Percentiles rank a stretch among this genome's conserved stretches.
Conservation (phyloP, 2,329 filamentous ascomycete species). For the Trichophaea hybrida region DNA sequence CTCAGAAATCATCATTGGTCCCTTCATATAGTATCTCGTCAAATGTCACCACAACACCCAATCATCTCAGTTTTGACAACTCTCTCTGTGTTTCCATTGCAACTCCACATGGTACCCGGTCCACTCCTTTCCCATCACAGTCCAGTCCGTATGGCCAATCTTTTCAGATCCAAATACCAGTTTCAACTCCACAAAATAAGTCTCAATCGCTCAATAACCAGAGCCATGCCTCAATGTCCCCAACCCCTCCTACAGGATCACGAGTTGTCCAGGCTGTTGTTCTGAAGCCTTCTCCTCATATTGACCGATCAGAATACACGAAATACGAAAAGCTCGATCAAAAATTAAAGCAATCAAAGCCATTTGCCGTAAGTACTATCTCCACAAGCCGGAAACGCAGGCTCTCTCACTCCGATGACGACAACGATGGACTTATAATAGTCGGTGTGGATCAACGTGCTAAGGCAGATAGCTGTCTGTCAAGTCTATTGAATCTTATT, state of each 20-base stretch:
- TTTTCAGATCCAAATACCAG: conserved; percentile 3
- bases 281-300: conserved; percentile 23
- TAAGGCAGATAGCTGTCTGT: conserved; percentile 58
- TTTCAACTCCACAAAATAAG: not conserved
- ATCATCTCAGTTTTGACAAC: not conserved
- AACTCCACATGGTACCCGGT: not conserved
- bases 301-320: conserved; percentile 21
- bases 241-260: conserved; percentile 5
- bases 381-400: conserved; percentile 41
- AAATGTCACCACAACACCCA: conserved; percentile 1
- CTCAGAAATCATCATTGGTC: not conserved
- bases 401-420: conserved; percentile 35
- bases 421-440: conserved; percentile 44
- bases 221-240: conserved; percentile 7
- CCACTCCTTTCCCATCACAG: not conserved
- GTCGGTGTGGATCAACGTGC: conserved; percentile 64
- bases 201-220: conserved; percentile 5
- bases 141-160: not conserved
- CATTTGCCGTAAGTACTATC: conserved; percentile 8
- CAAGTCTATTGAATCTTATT: conserved; percentile 55
- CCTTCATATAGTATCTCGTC: not conserved
- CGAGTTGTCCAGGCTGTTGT: conserved; percentile 20
- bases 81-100: not conserved
- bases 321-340: conserved; percentile 33
- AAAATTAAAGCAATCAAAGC: conserved; percentile 32